Percentiles rank a stretch among this genome's conserved stretches.
Conservation (phyloP, 176 grass and related monocot species). For the Phoenix dactylifera region DNA sequence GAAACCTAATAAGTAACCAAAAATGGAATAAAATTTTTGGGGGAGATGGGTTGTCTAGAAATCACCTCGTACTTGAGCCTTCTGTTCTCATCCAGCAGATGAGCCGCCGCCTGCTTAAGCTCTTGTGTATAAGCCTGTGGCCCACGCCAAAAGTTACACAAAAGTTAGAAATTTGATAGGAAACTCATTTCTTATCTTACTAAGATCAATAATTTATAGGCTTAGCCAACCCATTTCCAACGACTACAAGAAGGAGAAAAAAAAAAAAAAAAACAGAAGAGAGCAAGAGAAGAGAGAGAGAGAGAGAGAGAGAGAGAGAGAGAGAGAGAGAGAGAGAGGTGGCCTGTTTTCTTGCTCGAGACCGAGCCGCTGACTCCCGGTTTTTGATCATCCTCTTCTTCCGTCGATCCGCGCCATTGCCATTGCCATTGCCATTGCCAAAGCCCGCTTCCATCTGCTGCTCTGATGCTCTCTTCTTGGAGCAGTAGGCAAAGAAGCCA, state of each 20-base stretch:
- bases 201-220: no score
- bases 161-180: no score
- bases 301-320: not conserved
- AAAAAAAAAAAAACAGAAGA: not conserved
- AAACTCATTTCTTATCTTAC: no score
- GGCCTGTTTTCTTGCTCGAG: slow-evolving; percentile 19
- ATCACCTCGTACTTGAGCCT: slow-evolving; percentile 15
- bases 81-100: slow-evolving; percentile 12
- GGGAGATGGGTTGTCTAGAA: no score
- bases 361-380: slow-evolving; percentile 14
- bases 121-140: slow-evolving; percentile 14
- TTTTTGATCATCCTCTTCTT: slow-evolving; percentile 25
- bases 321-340: not conserved
- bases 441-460: not conserved
- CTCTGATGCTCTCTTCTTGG: not conserved
- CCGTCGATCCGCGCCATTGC: not conserved
- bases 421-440: not conserved
- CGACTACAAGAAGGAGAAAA: no score
- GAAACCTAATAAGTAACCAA: not conserved
- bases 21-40: no score
- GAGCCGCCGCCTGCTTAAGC: slow-evolving; percentile 1
- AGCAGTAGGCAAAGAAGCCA: not conserved
- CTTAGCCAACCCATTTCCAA: no score
- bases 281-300: not conserved
- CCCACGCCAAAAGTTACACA: not conserved